Base-by-base conservation (phyloP, 805 yeast species). In the Metschnikowia lunata region DNA sequence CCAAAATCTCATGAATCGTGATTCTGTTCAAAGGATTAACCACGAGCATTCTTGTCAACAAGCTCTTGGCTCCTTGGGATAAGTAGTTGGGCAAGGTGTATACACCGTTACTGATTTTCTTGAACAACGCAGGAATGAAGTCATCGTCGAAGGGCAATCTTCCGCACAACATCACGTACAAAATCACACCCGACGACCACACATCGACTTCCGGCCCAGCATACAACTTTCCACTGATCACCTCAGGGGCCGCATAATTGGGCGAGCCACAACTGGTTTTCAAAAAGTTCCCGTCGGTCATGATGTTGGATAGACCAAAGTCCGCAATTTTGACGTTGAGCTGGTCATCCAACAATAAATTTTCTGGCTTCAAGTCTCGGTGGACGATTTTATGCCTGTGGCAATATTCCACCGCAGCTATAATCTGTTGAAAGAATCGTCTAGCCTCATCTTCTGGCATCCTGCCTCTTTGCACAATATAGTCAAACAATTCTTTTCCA, bases 171-270 rank as follows among this genome's bases (percentile, higher is more conserved):
- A 90, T 90, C 42, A 90, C 98, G 56, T 90, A 91, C 43, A 90
- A 71, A 38, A 91, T 89, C 33, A 91, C 97, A 57, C 98, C 98
- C 60, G 96, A 86, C 0, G 95, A 85, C 98, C 98, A 90, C 43
- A 90, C 97, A 64, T 90, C 98, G 38, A 91, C 97, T 66, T 91
- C 97, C 3, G 98, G 97, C 8, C 98, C 98, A 2, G 97, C 98
- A 57, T 90, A 91, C 42, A 91, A 74, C 62, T 91, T 88, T 30
- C 97, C 97, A 49, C 90, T 81, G 46, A 90, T 90, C 27, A 90
- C 97, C 66, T 90, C 98, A 1, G 98, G 98, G 0, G 98, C 97
- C 6, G 98, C 97, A 64, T 90, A 90, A 61, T 91, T 91, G 44
- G 98, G 98, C 7, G 95, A 85, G 5, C 98, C 98, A 69, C 98